Base-by-base conservation (phyloP, 2,329 filamentous ascomycete species). In the Alternaria tenuissima region DNA sequence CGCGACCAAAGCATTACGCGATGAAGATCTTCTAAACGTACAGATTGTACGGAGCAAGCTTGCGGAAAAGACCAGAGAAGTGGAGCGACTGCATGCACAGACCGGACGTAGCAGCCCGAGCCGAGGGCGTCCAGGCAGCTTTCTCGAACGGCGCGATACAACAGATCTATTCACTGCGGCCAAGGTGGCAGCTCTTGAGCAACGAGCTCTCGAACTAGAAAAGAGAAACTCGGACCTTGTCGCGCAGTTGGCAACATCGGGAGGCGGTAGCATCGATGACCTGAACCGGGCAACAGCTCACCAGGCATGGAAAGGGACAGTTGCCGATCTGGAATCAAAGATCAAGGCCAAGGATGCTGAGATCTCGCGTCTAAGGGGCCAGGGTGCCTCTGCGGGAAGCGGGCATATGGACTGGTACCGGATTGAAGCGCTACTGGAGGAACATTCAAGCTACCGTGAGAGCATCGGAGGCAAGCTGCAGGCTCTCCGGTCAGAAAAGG, bases 1-100 rank as follows among this genome's bases (percentile, higher is more conserved):
- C 48, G 75, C 70, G 12, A 79, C 80, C 58, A 77, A 72, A 26
- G 72, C 76, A 52, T 73, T 81, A 7, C 78, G 80, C 12, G 77
- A 82, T 41, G 80, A 81, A 26, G 80, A 82, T 55, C 67, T 82
- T 12, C 51, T 65, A 42, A 82, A 82, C 55, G 74, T 81, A 3
- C 74, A 80, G 36, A 44, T 73, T 30, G 71, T 82, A 16, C 70
- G 80, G 3, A 65, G 70, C 16, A 81, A 79, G 61, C 73, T 82
- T 32, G 78, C 79, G 5, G 78, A 80, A 7, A 77, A 79, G 20
- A 80, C 75, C 1, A 72, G 79, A 39, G 76, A 78, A 57, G 44
- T 77, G 4, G 76, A 79, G 20, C 63, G 68, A 5, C 20, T 72
- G 4, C 68, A 75, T 34, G 63, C 70, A 34, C 68, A 71, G 30